Evolutionary conservation across 495 filamentous ascomycete genomes (phyloP).

Genomic region (Aspergillus coremiiformis): DNA sequence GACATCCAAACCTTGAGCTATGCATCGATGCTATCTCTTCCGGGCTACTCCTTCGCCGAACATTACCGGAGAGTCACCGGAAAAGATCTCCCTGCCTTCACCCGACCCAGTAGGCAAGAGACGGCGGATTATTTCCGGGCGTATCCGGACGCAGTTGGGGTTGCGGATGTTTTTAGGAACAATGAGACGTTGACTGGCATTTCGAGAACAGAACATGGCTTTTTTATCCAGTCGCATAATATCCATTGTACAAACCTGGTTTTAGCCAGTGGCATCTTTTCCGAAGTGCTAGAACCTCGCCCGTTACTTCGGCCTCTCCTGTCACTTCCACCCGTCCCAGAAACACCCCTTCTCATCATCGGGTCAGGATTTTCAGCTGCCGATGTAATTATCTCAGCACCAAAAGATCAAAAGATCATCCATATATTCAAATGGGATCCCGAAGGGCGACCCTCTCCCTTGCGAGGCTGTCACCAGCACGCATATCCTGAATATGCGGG

Average conservation of each 20-base stretch:
- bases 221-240: conserved; percentile 45
- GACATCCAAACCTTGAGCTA: conserved; percentile 57
- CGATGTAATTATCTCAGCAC: conserved; percentile 53
- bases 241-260: conserved; percentile 55
- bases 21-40: conserved; percentile 58
- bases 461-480: conserved; percentile 54
- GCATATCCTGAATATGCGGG: conserved; percentile 63
- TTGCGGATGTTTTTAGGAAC: conserved; percentile 44
- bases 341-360: conserved; percentile 46
- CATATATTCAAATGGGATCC: conserved; percentile 60
- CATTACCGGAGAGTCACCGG: conserved; percentile 40
- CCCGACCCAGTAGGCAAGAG: conserved; percentile 50
- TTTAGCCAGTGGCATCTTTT: conserved; percentile 58
- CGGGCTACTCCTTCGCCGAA: conserved; percentile 53
- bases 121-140: conserved; percentile 51
- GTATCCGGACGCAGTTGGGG: conserved; percentile 49
- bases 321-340: conserved; percentile 16
- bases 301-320: conserved; percentile 39
- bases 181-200: conserved; percentile 38
- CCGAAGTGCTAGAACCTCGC: conserved; percentile 47
- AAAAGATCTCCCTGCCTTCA: conserved; percentile 43
- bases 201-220: conserved; percentile 40
- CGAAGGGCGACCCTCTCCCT: conserved; percentile 48
- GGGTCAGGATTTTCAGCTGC: conserved; percentile 62
- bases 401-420: conserved; percentile 45